Percentiles rank a stretch among this genome's conserved stretches.
Conservation (phyloP, 2,329 filamentous ascomycete species). For the Penicillium nordicum region DNA sequence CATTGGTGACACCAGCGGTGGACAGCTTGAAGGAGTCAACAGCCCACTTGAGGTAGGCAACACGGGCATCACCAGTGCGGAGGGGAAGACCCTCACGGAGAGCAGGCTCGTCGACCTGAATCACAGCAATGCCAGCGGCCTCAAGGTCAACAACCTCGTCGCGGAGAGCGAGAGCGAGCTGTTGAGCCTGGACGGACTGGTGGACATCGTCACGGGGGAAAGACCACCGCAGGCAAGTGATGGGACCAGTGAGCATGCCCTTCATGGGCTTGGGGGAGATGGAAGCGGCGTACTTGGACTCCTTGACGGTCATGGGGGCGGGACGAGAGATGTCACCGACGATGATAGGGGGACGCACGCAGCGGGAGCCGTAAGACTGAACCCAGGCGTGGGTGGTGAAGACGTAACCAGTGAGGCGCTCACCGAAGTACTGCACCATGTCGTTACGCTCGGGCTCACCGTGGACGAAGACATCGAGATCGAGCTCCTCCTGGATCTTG, state of each 20-base stretch:
- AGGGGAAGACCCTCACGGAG: conserved; percentile 99
- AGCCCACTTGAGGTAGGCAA: conserved; percentile 95
- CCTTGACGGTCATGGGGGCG: conserved; percentile 98
- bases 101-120: conserved; percentile 98
- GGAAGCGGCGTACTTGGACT: conserved; percentile 96
- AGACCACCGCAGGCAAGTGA: conserved; percentile 98
- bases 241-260: conserved; percentile 99
- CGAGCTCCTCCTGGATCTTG: conserved; percentile 97
- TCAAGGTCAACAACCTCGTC: conserved; percentile 98
- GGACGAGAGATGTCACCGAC: conserved; percentile 98
- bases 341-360: conserved; percentile 96
- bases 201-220: conserved; percentile 99
- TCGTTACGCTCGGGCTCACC: conserved; percentile 99
- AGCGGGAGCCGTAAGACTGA: conserved; percentile 96
- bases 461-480: conserved; percentile 94
- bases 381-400: conserved; percentile 97
- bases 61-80: conserved; percentile 86
- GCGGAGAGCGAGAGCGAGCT: conserved; percentile 95
- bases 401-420: conserved; percentile 92
- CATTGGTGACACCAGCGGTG: conserved; percentile 87
- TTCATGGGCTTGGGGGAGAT: conserved; percentile 99
- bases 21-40: conserved; percentile 97
- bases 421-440: conserved; percentile 99
- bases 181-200: conserved; percentile 97
- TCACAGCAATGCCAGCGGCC: conserved; percentile 92